Percentiles rank a stretch among this genome's conserved stretches.
Conservation (phyloP, 495 filamentous ascomycete genomes). For the Aspergillus taichungensis region DNA sequence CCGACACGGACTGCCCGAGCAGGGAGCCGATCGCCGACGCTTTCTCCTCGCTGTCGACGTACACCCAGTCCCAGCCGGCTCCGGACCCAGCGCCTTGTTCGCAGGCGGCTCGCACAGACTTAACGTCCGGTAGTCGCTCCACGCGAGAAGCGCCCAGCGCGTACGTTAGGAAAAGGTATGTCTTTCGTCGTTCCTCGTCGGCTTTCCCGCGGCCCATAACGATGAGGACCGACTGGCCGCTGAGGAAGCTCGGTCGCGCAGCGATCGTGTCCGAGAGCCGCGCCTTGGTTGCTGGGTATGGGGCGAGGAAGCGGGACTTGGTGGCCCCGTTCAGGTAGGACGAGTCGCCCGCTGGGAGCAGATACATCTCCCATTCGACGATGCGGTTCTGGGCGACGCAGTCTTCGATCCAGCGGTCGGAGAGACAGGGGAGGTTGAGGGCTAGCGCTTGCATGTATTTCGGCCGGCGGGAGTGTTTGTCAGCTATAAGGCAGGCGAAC, state of each 20-base stretch:
- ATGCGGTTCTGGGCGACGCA: constrained; percentile 52
- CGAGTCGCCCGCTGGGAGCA: constrained; percentile 80
- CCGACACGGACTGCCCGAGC: constrained; percentile 11
- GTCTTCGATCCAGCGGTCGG: constrained; percentile 68
- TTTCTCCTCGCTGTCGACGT: constrained; percentile 57
- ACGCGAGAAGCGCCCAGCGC: constrained; percentile 66
- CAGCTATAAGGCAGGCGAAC: constrained; percentile 79
- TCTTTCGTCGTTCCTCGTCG: constrained; percentile 47
- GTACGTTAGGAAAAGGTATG: constrained; percentile 65
- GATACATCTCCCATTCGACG: constrained; percentile 70
- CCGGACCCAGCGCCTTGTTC: constrained; percentile 35
- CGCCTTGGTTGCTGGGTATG: constrained; percentile 49
- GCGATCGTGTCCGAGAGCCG: constrained; percentile 48
- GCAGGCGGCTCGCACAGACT: constrained; percentile 48
- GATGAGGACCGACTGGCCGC: constrained; percentile 61
- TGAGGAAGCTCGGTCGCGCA: constrained; percentile 51
- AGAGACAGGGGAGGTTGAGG: constrained; percentile 77
- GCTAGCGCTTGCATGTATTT: constrained; percentile 97
- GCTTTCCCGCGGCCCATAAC: constrained; percentile 61
- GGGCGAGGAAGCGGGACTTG: constrained; percentile 58
- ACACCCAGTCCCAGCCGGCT: constrained; percentile 67
- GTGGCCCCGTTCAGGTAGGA: constrained; percentile 66
- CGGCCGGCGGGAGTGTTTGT: constrained; percentile 75
- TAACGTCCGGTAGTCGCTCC: constrained; percentile 52
- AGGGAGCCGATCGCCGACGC: constrained; percentile 39